These are phyloP conservation scores for Wickerhamomyces strasburgensis DNA, from an alignment of 805 yeast species.

Conservation along the genomic window DNA sequence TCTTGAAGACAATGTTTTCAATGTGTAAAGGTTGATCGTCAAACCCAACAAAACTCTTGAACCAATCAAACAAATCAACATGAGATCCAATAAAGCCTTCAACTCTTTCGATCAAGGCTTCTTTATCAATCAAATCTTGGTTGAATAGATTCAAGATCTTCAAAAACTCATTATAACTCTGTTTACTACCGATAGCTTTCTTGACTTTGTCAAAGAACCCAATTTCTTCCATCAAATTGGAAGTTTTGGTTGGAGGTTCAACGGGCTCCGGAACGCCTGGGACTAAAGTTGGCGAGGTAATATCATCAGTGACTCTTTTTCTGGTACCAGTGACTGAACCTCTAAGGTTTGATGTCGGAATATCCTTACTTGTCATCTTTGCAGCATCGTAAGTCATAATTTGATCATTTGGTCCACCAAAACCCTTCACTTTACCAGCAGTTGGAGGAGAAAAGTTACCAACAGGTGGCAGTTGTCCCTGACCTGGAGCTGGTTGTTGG, in stretches of 20 bases:
- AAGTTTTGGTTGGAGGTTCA: conserved; percentile 45
- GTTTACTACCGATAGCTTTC: conserved; percentile 82
- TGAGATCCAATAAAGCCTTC: conserved; percentile 81
- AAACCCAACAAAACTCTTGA: conserved; percentile 84
- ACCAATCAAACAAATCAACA: conserved; percentile 82
- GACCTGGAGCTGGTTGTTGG: conserved; percentile 19
- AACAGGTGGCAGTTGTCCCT: conserved; percentile 71
- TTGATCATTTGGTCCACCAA: conserved; percentile 13
- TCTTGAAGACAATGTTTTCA: conserved; percentile 81
- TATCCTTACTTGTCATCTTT: conserved; percentile 23
- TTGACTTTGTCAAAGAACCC: conserved; percentile 89
- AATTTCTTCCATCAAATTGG: conserved; percentile 77
- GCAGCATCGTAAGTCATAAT: conserved; percentile 14
- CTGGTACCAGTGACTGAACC: conserved; percentile 22
- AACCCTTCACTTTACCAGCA: conserved; percentile 24
- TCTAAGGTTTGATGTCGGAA: conserved; percentile 34
- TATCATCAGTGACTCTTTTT: conserved; percentile 28
- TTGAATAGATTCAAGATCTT: conserved; percentile 83
- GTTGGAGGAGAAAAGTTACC: conserved; percentile 79
- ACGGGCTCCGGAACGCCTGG: conserved; percentile 87
- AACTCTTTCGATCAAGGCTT: conserved; percentile 74
- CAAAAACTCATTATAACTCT: conserved; percentile 85
- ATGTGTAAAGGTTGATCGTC: conserved; percentile 81
- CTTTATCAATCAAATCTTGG: conserved; percentile 84
- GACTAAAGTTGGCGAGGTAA: conserved; percentile 58